phyloP scores from a whole-genome alignment of 768 basidiomycete species.

The Russula brevipes region DNA sequence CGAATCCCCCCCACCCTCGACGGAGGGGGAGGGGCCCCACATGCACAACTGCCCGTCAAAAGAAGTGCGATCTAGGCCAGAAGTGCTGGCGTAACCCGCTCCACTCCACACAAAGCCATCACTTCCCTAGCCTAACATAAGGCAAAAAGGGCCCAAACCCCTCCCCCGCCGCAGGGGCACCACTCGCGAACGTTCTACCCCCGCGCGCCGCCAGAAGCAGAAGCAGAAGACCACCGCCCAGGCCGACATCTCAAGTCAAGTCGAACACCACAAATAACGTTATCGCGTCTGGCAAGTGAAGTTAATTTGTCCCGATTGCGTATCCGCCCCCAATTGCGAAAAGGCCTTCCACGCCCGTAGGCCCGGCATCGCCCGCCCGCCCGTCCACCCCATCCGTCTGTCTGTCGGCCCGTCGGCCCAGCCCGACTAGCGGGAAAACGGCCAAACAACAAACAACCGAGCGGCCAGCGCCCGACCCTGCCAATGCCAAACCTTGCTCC shows the following conservation, averaged over 20 bases:
- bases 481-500: too few relatives aligned
- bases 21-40: too few relatives aligned
- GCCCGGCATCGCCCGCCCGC: slow-evolving; percentile 22
- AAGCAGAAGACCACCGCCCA: not conserved
- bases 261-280: slow-evolving; percentile 19
- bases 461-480: too few relatives aligned
- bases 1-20: not conserved
- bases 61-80: not conserved
- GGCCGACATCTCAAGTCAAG: slow-evolving; percentile 21
- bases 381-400: not conserved
- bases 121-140: not conserved
- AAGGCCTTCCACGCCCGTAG: not conserved
- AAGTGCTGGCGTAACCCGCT: not conserved
- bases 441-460: too few relatives aligned
- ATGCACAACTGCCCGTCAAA: not conserved
- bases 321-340: slow-evolving; percentile 10
- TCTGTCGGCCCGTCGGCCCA: not conserved
- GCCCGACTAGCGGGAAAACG: not conserved
- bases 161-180: not conserved
- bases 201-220: slow-evolving; percentile 24
- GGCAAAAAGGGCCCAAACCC: not conserved
- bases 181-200: slow-evolving; percentile 20
- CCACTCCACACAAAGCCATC: not conserved
- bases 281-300: slow-evolving; percentile 18
- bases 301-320: slow-evolving; percentile 24